phyloP scores from a whole-genome alignment of 345 rosid species.

The Rubroshorea leprosula region DNA sequence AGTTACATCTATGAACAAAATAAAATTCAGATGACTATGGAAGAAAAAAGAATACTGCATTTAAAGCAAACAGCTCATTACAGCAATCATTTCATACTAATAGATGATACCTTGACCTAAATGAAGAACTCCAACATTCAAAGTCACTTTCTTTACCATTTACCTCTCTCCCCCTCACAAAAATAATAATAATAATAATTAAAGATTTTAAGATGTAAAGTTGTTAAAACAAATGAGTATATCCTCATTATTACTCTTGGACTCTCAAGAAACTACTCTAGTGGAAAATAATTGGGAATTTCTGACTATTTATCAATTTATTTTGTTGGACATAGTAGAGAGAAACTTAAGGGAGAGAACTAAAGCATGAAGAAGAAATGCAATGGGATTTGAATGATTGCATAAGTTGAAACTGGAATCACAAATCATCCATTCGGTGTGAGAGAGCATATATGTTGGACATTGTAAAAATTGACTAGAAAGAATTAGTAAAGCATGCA shows the following conservation, averaged over 20 bases:
- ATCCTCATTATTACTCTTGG: too few relatives aligned
- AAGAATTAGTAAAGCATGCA: too few relatives aligned
- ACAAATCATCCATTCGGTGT: too few relatives aligned
- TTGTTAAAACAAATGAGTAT: too few relatives aligned
- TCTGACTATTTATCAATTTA: background rate
- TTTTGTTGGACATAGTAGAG: background rate
- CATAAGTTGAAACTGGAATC: conserved; percentile 7
- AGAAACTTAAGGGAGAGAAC: background rate
- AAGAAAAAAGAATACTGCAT: background rate
- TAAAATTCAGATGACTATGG: background rate
- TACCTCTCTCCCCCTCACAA: too few relatives aligned
- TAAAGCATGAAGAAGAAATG: background rate
- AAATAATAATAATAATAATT: too few relatives aligned
- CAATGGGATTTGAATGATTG: background rate
- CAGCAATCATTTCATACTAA: background rate
- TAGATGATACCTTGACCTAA: background rate
- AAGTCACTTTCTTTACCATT: background rate
- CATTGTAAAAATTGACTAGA: background rate
- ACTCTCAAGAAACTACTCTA: too few relatives aligned
- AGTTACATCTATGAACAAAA: too few relatives aligned
- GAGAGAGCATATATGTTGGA: background rate
- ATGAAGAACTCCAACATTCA: background rate
- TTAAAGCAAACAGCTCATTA: too few relatives aligned
- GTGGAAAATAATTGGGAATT: too few relatives aligned
- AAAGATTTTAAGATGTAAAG: too few relatives aligned